Evolutionary conservation across 176 grass and related monocot species (phyloP).

Genomic region (Phoenix dactylifera): DNA sequence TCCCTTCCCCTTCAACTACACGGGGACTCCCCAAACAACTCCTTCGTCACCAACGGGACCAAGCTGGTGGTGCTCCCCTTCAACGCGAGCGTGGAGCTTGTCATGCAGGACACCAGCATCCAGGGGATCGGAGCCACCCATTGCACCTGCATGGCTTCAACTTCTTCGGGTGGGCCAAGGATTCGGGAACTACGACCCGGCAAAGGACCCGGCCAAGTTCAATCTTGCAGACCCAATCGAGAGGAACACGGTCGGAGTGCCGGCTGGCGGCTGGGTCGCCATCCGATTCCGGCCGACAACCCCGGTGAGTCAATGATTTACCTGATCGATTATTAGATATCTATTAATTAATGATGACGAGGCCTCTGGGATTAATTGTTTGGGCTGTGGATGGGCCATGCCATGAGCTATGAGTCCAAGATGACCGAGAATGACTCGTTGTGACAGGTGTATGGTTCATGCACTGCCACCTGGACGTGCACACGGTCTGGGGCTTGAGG

Average conservation of each 20-base stretch:
- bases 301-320: not conserved
- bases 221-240: not conserved
- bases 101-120: constrained; percentile 8
- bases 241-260: constrained; percentile 4
- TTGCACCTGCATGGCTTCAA: constrained; percentile 8
- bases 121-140: not conserved
- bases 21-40: constrained; percentile 1
- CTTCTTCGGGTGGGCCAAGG: not conserved
- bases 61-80: not conserved
- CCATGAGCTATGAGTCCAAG: too few species aligned
- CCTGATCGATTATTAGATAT: too few species aligned
- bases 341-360: too few species aligned
- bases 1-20: constrained; percentile 8
- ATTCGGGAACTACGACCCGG: too few species aligned
- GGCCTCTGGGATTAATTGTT: too few species aligned
- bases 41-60: not conserved
- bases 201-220: not conserved
- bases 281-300: constrained; percentile 3
- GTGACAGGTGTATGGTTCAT: too few species aligned
- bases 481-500: too few species aligned
- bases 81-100: constrained; percentile 3
- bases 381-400: too few species aligned
- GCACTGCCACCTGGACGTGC: too few species aligned
- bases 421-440: too few species aligned
- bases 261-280: constrained; percentile 1